Evolutionary conservation across 768 basidiomycete species (phyloP).

Genomic region (Cyclocybe aegerita): DNA sequence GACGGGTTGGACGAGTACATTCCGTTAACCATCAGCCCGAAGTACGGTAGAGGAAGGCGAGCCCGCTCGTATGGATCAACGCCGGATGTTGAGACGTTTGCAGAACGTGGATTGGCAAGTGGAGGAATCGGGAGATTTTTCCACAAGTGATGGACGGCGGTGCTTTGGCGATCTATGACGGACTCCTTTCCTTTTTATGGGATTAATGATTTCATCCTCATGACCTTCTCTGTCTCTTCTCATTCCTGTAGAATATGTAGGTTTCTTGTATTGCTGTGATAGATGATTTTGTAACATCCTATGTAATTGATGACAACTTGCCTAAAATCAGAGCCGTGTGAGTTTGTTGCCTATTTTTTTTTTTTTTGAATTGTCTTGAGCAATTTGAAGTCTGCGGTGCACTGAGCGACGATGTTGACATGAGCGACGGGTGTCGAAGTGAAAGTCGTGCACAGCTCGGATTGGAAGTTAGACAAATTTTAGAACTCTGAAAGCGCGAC

Average conservation of each 20-base stretch:
- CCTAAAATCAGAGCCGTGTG: too few relatives aligned
- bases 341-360: too few relatives aligned
- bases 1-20: conserved; percentile 41
- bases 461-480: too few relatives aligned
- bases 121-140: conserved; percentile 17
- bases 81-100: conserved; percentile 21
- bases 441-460: too few relatives aligned
- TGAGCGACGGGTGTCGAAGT: too few relatives aligned
- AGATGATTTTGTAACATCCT: too few relatives aligned
- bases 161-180: neutral
- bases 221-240: neutral
- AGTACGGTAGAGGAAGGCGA: conserved; percentile 12
- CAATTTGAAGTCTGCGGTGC: too few relatives aligned
- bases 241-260: conserved; percentile 9
- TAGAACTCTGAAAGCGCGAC: too few relatives aligned
- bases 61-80: conserved; percentile 25
- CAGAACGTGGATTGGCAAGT: conserved; percentile 12
- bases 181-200: neutral
- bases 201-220: neutral
- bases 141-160: conserved; percentile 9
- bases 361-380: too few relatives aligned
- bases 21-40: conserved; percentile 38
- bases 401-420: too few relatives aligned
- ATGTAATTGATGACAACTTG: too few relatives aligned
- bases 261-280: too few relatives aligned